A percentile compares a stretch with the other conserved stretches of the same genome.
Evolutionary conservation across 495 filamentous ascomycete genomes (phyloP).

Genomic region (Saxophila tyrrhenica): DNA sequence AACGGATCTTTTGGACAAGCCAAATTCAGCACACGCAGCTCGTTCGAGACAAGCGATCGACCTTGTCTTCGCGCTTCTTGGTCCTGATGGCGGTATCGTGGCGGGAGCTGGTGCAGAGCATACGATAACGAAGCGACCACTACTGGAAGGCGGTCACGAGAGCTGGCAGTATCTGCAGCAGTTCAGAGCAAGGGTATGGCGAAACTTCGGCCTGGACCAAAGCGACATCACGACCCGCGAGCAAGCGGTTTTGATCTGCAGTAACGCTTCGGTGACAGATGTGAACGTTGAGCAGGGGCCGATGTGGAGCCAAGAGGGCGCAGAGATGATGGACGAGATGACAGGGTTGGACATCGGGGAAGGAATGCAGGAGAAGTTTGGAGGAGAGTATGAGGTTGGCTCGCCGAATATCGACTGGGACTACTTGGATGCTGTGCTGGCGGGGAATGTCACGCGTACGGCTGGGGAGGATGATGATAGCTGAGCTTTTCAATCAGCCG

Average conservation of each 20-base stretch:
- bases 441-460: neutral
- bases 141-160: conserved; percentile 9
- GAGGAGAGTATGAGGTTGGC: neutral
- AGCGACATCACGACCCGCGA: conserved; percentile 2
- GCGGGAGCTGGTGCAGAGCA: neutral
- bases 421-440: conserved; percentile 3
- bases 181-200: conserved; percentile 9
- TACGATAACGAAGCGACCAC: conserved; percentile 2
- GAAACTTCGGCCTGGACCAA: conserved; percentile 4
- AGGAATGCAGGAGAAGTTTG: neutral
- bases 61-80: conserved; percentile 4
- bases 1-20: conserved; percentile 5
- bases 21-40: neutral
- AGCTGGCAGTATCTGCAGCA: conserved; percentile 9
- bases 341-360: neutral
- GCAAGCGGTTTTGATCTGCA: conserved; percentile 3
- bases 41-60: conserved; percentile 2
- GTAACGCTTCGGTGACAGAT: neutral
- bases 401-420: conserved; percentile 1
- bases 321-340: neutral
- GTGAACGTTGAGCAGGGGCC: neutral
- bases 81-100: conserved; percentile 3
- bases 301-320: neutral
- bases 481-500: neutral
- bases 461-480: neutral